phyloP scores from a whole-genome alignment of 176 grass and related monocot species.

The Cymbopogon citratus region DNA sequence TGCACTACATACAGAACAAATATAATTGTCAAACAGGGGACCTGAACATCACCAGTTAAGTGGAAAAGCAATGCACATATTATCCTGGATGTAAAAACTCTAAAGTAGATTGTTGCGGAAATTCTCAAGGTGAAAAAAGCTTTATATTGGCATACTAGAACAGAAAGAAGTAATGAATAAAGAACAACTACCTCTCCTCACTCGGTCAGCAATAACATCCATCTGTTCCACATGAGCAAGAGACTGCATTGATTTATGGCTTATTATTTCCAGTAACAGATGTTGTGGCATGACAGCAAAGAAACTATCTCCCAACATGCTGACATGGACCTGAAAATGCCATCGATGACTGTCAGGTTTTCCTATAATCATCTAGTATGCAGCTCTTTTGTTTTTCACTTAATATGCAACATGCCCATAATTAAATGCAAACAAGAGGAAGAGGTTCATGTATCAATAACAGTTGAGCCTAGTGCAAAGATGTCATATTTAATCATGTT shows the following conservation, averaged over 20 bases:
- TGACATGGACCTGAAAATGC: background rate
- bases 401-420: background rate
- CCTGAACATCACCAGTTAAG: background rate
- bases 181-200: slow-evolving; percentile 5
- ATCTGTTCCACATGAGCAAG: slow-evolving; percentile 9
- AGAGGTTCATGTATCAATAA: background rate
- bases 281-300: background rate
- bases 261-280: slow-evolving; percentile 5
- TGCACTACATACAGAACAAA: background rate
- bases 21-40: background rate
- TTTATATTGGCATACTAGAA: slow-evolving; percentile 26
- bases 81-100: background rate
- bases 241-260: slow-evolving; percentile 19
- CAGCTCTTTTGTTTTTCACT: background rate
- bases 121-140: background rate
- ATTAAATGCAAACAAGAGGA: background rate
- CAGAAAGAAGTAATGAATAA: slow-evolving; percentile 20
- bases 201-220: background rate
- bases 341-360: background rate
- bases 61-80: background rate
- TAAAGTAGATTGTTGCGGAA: background rate
- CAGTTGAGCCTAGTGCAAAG: background rate
- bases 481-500: background rate
- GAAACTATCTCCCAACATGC: background rate
- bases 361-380: background rate